Evolutionary conservation across 768 basidiomycete species (phyloP).

Genomic region (Phlegmacium glaucopus): DNA sequence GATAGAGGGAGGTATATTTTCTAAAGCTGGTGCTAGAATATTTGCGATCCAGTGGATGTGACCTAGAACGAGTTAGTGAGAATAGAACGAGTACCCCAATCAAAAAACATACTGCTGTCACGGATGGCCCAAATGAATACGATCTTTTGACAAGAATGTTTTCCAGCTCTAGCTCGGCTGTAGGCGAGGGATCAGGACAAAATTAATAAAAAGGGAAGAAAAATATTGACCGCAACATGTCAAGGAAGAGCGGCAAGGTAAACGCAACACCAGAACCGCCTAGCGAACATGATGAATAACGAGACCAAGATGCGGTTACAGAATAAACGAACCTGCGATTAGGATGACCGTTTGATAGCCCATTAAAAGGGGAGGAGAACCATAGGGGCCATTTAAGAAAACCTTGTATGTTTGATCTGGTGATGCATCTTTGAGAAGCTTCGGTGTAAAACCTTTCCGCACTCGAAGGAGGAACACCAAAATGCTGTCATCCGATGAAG

Average conservation of each 20-base stretch:
- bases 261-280: constrained; percentile 55
- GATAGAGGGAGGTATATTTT: too few relatives aligned
- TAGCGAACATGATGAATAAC: constrained; percentile 9
- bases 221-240: too few relatives aligned
- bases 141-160: constrained; percentile 26
- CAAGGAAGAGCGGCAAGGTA: too few relatives aligned
- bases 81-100: not conserved
- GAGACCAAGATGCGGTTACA: not conserved
- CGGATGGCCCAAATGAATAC: constrained; percentile 45
- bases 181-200: not conserved
- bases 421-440: constrained; percentile 32
- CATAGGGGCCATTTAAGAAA: constrained; percentile 53
- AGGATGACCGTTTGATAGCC: constrained; percentile 37
- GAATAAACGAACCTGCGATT: constrained; percentile 33
- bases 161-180: constrained; percentile 25
- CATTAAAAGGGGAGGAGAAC: constrained; percentile 30
- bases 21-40: constrained; percentile 28
- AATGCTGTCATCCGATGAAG: too few relatives aligned
- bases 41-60: constrained; percentile 47
- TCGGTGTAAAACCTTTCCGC: constrained; percentile 56
- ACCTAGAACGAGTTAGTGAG: constrained; percentile 11
- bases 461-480: too few relatives aligned
- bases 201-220: not conserved
- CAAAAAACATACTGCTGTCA: constrained; percentile 27
- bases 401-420: constrained; percentile 31